These are phyloP conservation scores for Candida pseudoviswanathii DNA, from an alignment of 1,139 yeast species.

Conservation along the genomic window DNA sequence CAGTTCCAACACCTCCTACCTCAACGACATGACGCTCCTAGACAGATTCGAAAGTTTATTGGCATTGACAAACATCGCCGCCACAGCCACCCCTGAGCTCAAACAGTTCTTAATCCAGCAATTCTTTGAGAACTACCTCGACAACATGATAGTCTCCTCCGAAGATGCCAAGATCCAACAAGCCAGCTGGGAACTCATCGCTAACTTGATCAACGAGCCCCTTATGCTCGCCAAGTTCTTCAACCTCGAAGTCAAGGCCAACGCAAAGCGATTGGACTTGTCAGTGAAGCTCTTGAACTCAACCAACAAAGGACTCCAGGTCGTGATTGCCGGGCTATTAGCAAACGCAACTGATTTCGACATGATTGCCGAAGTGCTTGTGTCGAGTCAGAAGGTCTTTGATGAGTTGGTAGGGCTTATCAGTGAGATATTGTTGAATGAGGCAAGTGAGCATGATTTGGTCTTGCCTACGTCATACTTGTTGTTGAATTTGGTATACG, in stretches of 20 bases:
- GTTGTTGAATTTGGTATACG: conserved; percentile 32
- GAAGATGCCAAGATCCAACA: conserved; percentile 41
- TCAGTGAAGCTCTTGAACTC: conserved; percentile 45
- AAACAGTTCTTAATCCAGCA: conserved; percentile 36
- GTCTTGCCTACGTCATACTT: conserved; percentile 39
- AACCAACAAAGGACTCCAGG: conserved; percentile 38
- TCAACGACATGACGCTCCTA: conserved; percentile 30
- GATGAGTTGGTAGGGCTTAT: conserved; percentile 26
- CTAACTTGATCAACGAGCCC: conserved; percentile 50
- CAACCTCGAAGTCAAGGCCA: conserved; percentile 34
- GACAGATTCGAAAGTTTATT: conserved; percentile 49
- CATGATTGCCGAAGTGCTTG: conserved; percentile 40
- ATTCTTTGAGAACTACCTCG: conserved; percentile 35
- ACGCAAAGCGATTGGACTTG: conserved; percentile 34
- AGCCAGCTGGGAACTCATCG: conserved; percentile 50
- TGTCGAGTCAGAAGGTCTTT: conserved; percentile 25
- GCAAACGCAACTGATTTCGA: conserved; percentile 54
- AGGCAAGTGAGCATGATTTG: conserved; percentile 32
- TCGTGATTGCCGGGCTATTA: conserved; percentile 45
- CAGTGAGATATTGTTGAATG: conserved; percentile 28
- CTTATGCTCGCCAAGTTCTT: conserved; percentile 51
- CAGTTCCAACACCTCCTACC: conserved; percentile 18
- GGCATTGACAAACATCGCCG: conserved; percentile 53
- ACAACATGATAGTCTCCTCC: conserved; percentile 41
- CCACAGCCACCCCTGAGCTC: conserved; percentile 29